Percentiles rank a stretch among this genome's conserved stretches.
Conservation (phyloP, 768 basidiomycete genomes). For the Ramaria rubella region DNA sequence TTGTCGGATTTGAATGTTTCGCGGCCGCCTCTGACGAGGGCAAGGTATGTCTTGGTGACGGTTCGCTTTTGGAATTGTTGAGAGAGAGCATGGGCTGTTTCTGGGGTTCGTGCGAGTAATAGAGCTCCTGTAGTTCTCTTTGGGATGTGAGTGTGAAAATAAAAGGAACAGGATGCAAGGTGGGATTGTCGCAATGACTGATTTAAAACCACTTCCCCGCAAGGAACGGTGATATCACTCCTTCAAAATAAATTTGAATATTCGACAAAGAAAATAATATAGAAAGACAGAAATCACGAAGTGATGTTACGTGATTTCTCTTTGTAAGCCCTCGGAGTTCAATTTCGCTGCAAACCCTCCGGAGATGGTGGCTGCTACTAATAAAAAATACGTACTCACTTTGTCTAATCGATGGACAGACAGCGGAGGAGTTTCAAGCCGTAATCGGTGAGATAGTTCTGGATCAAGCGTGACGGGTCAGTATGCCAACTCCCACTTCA, state of each 20-base stretch:
- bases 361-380: no score
- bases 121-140: slow-evolving; percentile 60
- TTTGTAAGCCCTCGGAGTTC: no score
- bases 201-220: no score
- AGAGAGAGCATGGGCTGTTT: slow-evolving; percentile 41
- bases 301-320: no score
- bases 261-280: no score
- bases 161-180: neutral
- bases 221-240: no score
- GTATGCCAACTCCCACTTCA: neutral
- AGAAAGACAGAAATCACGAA: no score
- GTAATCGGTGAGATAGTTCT: slow-evolving; percentile 28
- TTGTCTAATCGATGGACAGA: slow-evolving; percentile 65
- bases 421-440: slow-evolving; percentile 32
- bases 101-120: slow-evolving; percentile 42
- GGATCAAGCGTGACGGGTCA: neutral
- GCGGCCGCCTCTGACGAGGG: slow-evolving; percentile 49
- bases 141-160: neutral
- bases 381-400: slow-evolving; percentile 26
- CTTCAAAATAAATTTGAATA: no score
- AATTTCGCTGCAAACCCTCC: no score
- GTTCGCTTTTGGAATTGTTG: slow-evolving; percentile 45
- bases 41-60: slow-evolving; percentile 56
- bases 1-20: slow-evolving; percentile 36
- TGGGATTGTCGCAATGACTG: neutral